phyloP scores from a whole-genome alignment of 371 early-diverging fungal genomes.

The Racocetra persica region DNA sequence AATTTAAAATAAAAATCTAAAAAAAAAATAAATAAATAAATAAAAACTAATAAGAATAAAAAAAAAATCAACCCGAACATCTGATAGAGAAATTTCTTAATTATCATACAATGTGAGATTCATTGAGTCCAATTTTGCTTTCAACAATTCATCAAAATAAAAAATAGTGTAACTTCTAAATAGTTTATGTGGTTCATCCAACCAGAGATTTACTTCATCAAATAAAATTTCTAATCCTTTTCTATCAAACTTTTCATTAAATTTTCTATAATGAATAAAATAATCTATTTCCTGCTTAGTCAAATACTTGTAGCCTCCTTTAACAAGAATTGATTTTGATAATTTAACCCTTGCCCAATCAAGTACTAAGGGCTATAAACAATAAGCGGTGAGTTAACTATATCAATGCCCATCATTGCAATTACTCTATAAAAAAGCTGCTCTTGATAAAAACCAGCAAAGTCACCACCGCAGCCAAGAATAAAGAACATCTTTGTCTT shows the following conservation, averaged over 20 bases:
- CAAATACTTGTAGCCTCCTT: not conserved
- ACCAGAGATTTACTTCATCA: not conserved
- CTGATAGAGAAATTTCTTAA: no score
- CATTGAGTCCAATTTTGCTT: not conserved
- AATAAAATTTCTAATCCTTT: not conserved
- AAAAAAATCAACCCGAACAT: no score
- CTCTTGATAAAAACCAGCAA: not conserved
- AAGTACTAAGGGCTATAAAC: not conserved
- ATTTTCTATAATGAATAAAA: constrained; percentile 2
- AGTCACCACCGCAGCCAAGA: not conserved
- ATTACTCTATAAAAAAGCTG: not conserved
- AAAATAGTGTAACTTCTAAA: not conserved
- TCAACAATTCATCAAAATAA: constrained; percentile 7
- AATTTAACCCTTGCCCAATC: constrained; percentile 1
- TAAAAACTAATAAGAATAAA: no score
- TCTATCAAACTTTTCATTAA: no score
- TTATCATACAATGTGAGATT: no score
- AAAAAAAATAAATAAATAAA: no score
- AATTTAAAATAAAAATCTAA: no score
- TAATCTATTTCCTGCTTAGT: not conserved
- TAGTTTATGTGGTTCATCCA: not conserved
- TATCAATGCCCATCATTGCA: not conserved
- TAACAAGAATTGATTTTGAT: not conserved
- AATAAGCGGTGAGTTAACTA: not conserved
- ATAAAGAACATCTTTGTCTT: not conserved